Base-by-base conservation (phyloP, 2,329 filamentous ascomycete genomes). In the Penicillium sclerotiorum region DNA sequence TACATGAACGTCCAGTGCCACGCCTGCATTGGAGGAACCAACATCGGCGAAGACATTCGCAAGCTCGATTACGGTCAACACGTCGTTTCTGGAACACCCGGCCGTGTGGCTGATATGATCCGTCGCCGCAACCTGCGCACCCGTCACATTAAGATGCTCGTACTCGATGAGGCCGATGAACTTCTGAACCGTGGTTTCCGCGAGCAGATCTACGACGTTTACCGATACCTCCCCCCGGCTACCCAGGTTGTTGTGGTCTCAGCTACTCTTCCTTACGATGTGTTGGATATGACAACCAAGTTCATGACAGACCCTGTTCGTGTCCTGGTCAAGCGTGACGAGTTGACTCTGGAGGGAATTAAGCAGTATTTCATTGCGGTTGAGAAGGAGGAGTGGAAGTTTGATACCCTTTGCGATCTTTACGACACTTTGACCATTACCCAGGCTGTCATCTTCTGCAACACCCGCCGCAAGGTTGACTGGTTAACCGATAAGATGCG, bases 301-400 rank as follows among this genome's bases (percentile, higher is more conserved):
- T 99, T 99, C 85, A 99, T 99, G 94, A 92, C 91, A 68, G 94
- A 99, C 79, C 94, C 94, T 64, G 89, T 99, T 76, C 92, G 94
- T 73, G 97, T 99, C 73, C 84, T 99, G 66, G 94, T 99, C 79
- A 99, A 99, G 89, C 96, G 96, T 86, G 93, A 95, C 72, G 94
- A 99, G 77, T 87, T 99, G 77, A 99, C 94, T 71, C 90, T 99
- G 53, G 94, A 99, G 81, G 94, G 94, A 90, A 95, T 99, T 74
- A 99, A 99, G 85, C 94, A 99, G 77, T 99, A 96, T 82, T 99
- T 96, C 82, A 97, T 99, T 78, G 94, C 94, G 53, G 94, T 99
- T 54, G 94, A 99, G 84, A 97, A 99, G 85, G 94, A 99, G 77
- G 94, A 99, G 73, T 99, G 94, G 94, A 99, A 99, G 82, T 87